phyloP scores from a whole-genome alignment of 2,329 filamentous ascomycete genomes.

The Fusarium newnesense region DNA sequence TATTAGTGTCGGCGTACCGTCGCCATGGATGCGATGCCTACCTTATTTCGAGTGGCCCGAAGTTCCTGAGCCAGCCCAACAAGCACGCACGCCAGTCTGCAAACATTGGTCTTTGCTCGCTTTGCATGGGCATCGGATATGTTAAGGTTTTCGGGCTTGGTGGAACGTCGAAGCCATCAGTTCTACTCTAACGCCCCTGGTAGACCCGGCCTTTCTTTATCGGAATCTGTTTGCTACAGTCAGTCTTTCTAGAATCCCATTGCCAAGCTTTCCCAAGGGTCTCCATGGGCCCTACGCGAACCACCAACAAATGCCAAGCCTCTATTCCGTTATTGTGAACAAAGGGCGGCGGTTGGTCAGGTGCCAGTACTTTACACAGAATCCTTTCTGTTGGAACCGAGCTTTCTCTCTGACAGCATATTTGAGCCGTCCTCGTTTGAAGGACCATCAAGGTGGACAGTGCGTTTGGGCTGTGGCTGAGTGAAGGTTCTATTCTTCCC shows the following conservation, averaged over 20 bases:
- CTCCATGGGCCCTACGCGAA: neutral
- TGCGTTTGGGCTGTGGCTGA: neutral
- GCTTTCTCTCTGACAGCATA: neutral
- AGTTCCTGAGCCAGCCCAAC: neutral
- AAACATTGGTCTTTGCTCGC: neutral
- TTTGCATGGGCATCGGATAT: slow-evolving; percentile 3
- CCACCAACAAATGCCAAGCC: neutral
- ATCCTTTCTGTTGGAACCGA: neutral
- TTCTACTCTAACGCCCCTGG: neutral
- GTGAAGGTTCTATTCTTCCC: neutral
- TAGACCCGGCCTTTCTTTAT: neutral
- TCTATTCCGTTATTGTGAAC: neutral
- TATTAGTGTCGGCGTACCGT: slow-evolving; percentile 12
- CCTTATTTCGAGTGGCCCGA: neutral
- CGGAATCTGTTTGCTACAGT: neutral
- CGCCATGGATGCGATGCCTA: slow-evolving; percentile 1
- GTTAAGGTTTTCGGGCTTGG: slow-evolving; percentile 1
- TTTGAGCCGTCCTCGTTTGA: neutral
- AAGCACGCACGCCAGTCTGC: slow-evolving; percentile 7
- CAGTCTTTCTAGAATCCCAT: slow-evolving; percentile 15
- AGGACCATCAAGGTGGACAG: neutral
- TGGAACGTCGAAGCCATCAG: slow-evolving; percentile 6
- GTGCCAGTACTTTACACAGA: neutral
- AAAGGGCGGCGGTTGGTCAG: neutral
- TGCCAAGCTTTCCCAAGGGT: slow-evolving; percentile 4